Evolutionary conservation across 805 yeast genomes (phyloP), one percentile per base, ranked within the genome.

Genomic region (Yarrowia divulgata): DNA sequence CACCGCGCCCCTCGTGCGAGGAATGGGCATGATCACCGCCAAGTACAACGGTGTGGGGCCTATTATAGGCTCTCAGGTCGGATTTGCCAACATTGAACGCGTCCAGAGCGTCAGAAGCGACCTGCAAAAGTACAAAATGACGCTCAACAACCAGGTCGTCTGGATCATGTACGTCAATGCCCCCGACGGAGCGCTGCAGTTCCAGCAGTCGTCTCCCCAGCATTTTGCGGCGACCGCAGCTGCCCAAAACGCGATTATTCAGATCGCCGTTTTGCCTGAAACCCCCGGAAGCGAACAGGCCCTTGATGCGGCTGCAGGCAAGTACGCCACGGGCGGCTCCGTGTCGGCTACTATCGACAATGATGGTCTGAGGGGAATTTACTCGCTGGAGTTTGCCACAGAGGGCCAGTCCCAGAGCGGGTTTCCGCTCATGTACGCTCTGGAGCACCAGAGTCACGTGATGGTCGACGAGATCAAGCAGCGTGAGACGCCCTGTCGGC

Each of bases 141-240:
- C 80, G 8, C 81, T 91, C 68, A 83, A 83, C 73, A 87, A 88
- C 76, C 85, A 83, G 40, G 81, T 82, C 16, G 81, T 77, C 16
- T 91, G 97, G 95, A 80, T 86, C n/a, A 79, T 91, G 43, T 91
- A 89, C 73, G 87, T 70, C 74, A 78, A 42, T 73, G 80, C 62
- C 73, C 68, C 49, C 70, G 72, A 19, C 74, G 70, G 72, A 76
- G 43, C 45, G 4, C 67, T 70, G 35, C 37, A 54, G 74, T 83
- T 72, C 67, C 62, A 37, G 76, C 78, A 70, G 66, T 18, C 32
- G 23, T 32, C 40, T 16, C 66, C 66, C 9, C 77, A 79, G 72
- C 77, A 81, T 55, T 77, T 87, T 70, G 79, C 79, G 19, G 87
- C 85, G 16, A 77, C 81, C 42, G 74, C 78, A 58, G 76, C 83